Evolutionary conservation across 1,284 basidiomycete genomes (phyloP), one percentile per base, ranked within the genome.

Genomic region (Marasmius fiardii): DNA sequence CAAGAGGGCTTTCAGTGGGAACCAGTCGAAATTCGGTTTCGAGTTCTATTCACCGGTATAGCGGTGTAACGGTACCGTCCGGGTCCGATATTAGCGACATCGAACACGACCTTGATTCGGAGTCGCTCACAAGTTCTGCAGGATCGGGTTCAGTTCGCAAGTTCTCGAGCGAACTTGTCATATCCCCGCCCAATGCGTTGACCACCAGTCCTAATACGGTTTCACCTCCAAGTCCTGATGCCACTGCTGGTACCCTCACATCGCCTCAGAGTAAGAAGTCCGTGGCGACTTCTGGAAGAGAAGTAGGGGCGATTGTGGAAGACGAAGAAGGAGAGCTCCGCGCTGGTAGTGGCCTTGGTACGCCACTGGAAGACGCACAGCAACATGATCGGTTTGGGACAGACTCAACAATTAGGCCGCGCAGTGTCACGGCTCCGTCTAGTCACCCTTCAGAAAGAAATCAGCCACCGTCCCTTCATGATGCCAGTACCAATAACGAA

Each of bases 241-340:
- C n/a, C n/a, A 21, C 55, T 12, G 18, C 24, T 8, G 10, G 10
- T 14, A 43, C 7, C 31, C 45, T 50, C 12, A 21, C 49, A 4
- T 37, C 52, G 44, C 37, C 41, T 28, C 47, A 34, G 23, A 39
- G 51, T 16, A 21, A 23, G 39, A 44, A 41, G 3, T 26, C 33
- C n/a, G 58, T 57, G 12, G 10, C 28, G 5, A 4, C 28, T 31
- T 48, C 61, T 34, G 34, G 58, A 37, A 28, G 48, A 39, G 47
- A 53, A 20, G 50, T 59, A 26, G 59, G 56, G 14, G 51, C 61
- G 3, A 64, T 67, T 49, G 63, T 56, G 23, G 65, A 65, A 54
- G 58, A 60, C 18, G 61, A 63, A 24, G 66, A 63, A 54, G 53
- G 37, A 21, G 58, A 61, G 26, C 47, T 39, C 8, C 31, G 51